Percentiles rank a stretch among this genome's conserved stretches.
Evolutionary conservation across 345 rosid genomes (phyloP).

Genomic region (Nasturtium officinale): DNA sequence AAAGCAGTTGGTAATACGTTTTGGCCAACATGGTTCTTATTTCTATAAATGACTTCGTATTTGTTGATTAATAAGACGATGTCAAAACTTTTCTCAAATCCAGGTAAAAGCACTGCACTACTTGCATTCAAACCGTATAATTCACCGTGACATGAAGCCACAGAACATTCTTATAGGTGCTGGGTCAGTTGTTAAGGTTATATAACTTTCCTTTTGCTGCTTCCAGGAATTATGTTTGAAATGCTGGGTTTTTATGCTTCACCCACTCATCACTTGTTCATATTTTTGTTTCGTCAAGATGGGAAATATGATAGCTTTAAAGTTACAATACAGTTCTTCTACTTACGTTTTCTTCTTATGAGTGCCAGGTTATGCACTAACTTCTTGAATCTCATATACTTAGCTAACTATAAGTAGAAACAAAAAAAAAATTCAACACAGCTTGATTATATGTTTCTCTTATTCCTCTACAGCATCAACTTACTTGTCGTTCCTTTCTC

Average conservation of each 20-base stretch:
- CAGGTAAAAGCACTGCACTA: constrained; percentile 94
- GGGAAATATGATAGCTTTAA: not conserved
- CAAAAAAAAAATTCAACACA: not conserved
- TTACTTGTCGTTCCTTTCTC: constrained; percentile 18
- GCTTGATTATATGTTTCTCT: not conserved
- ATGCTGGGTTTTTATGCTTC: constrained; percentile 16
- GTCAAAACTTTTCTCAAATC: constrained; percentile 18
- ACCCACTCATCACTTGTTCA: not conserved
- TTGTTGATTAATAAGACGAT: constrained; percentile 20
- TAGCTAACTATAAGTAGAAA: constrained; percentile 6
- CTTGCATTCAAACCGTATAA: constrained; percentile 95
- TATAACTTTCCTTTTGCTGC: constrained; percentile 28
- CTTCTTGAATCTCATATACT: constrained; percentile 16
- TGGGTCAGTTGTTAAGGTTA: constrained; percentile 91
- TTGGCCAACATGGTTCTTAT: constrained; percentile 3
- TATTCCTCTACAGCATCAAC: not conserved
- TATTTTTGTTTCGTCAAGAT: constrained; percentile 1
- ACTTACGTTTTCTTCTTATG: not conserved
- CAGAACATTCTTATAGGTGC: constrained; percentile 97
- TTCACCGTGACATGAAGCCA: constrained; percentile 99
- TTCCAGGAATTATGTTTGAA: constrained; percentile 2
- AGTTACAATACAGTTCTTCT: constrained; percentile 3
- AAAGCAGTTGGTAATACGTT: constrained; percentile 77
- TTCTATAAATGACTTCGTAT: not conserved
- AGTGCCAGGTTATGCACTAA: not conserved